Conservation (phyloP, 371 early-diverging fungal species). For the Lichtheimia hyalospora region DNA sequence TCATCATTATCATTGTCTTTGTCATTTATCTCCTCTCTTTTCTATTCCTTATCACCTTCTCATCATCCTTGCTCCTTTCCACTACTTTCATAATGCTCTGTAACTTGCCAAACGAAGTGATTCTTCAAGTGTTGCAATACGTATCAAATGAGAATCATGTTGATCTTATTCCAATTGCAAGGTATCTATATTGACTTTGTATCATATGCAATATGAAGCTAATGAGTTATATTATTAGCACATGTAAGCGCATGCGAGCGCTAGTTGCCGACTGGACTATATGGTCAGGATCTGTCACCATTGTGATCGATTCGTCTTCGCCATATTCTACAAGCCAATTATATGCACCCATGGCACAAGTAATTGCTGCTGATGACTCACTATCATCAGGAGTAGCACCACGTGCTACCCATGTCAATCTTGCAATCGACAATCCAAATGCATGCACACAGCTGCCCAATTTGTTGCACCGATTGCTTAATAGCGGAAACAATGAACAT, state of each 20-base stretch:
- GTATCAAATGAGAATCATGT: constrained; percentile 24
- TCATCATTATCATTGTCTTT: no score
- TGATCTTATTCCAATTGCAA: constrained; percentile 22
- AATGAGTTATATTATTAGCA: constrained; percentile 1
- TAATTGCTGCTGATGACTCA: neutral
- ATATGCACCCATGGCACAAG: neutral
- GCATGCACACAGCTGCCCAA: neutral
- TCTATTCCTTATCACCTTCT: constrained; percentile 3
- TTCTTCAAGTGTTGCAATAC: constrained; percentile 23
- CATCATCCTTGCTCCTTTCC: constrained; percentile 4
- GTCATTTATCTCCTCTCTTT: neutral
- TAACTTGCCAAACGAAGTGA: constrained; percentile 27
- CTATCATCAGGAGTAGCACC: neutral
- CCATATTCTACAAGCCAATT: neutral
- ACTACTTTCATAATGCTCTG: constrained; percentile 8
- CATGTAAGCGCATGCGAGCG: constrained; percentile 12
- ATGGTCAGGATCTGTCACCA: constrained; percentile 15
- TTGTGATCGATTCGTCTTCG: neutral
- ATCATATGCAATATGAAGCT: no score
- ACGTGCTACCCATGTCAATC: constrained; percentile 1
- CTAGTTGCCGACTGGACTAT: constrained; percentile 12
- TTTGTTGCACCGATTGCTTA: neutral
- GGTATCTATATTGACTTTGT: neutral
- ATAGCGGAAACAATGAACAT: neutral
- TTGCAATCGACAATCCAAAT: constrained; percentile 1